A percentile compares a stretch with the other conserved stretches of the same genome.
These are phyloP conservation scores for Beauveria sp. DNA, from an alignment of 2,329 filamentous ascomycete genomes.

Conservation along the genomic window DNA sequence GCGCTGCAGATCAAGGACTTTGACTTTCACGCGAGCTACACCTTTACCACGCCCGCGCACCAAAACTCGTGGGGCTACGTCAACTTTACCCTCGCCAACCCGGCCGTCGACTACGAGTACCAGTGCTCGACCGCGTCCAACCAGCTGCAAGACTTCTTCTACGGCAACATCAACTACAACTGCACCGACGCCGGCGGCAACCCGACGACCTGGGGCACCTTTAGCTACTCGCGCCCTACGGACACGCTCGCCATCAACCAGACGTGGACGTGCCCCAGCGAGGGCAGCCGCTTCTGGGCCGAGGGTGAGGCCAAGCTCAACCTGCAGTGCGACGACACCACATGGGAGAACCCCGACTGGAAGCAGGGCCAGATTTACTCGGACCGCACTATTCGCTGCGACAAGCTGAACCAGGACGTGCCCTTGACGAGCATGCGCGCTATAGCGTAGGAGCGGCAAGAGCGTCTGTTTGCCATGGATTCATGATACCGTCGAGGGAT, in stretches of 20 bases:
- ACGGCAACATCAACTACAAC: conserved; percentile 35
- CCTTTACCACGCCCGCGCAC: conserved; percentile 44
- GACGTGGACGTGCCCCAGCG: conserved; percentile 40
- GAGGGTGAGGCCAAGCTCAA: conserved; percentile 20
- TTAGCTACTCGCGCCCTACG: conserved; percentile 33
- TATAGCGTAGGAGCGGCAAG: conserved; percentile 16
- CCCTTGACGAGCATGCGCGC: conserved; percentile 21
- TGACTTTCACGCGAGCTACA: conserved; percentile 40
- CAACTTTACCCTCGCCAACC: conserved; percentile 42
- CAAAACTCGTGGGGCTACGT: conserved; percentile 40
- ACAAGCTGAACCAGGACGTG: conserved; percentile 17
- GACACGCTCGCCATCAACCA: conserved; percentile 36
- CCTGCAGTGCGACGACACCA: conserved; percentile 22
- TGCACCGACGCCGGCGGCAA: conserved; percentile 29
- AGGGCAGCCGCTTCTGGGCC: conserved; percentile 25
- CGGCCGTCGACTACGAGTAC: conserved; percentile 29
- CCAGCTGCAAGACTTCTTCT: conserved; percentile 42
- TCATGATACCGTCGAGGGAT: not conserved
- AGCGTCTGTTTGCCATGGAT: not conserved
- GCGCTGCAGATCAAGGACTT: conserved; percentile 37
- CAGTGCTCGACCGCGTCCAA: conserved; percentile 33
- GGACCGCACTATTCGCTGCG: conserved; percentile 20
- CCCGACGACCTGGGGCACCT: conserved; percentile 25
- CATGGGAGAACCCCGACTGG: conserved; percentile 25
- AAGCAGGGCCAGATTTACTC: conserved; percentile 25